Evolutionary conservation across 2,329 filamentous ascomycete species (phyloP).

Genomic region (Monosporascus ibericus): DNA sequence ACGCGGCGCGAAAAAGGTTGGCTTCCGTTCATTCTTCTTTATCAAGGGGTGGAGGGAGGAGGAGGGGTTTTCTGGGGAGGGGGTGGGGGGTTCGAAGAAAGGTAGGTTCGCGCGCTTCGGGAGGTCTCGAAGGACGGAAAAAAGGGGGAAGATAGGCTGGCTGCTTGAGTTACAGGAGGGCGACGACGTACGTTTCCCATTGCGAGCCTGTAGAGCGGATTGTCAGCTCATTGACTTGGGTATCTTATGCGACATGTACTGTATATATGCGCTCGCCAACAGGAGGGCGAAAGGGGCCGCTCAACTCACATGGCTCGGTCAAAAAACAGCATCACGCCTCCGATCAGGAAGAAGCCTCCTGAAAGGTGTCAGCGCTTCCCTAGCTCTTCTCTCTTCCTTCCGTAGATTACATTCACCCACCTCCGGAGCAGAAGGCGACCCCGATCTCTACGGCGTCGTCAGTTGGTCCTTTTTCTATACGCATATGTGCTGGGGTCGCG

Average conservation of each 20-base stretch:
- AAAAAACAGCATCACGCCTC: conserved; percentile 95
- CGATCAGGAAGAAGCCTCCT: conserved; percentile 93
- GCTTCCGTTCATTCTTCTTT: too few relatives aligned
- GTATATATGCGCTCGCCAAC: not conserved
- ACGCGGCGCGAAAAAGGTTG: conserved; percentile 6
- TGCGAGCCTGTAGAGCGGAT: conserved; percentile 59
- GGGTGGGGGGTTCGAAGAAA: too few relatives aligned
- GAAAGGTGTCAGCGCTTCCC: conserved; percentile 10
- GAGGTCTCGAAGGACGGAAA: conserved; percentile 4
- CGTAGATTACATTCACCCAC: conserved; percentile 50
- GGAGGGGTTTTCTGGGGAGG: not conserved
- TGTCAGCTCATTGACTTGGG: conserved; percentile 6
- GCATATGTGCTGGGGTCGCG: conserved; percentile 9
- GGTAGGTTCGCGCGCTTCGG: not conserved
- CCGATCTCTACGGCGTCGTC: conserved; percentile 69
- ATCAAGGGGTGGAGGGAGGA: conserved; percentile 2
- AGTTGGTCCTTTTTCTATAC: conserved; percentile 18
- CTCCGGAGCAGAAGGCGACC: conserved; percentile 94
- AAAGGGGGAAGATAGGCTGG: conserved; percentile 3
- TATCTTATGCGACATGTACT: not conserved
- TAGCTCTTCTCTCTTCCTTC: conserved; percentile 7
- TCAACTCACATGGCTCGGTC: conserved; percentile 80
- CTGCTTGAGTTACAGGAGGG: not conserved
- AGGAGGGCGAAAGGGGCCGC: conserved; percentile 1
- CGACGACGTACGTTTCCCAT: conserved; percentile 78